Base-by-base conservation (phyloP, 2,329 filamentous ascomycete species). In the Sporothrix pseudoabietina region DNA sequence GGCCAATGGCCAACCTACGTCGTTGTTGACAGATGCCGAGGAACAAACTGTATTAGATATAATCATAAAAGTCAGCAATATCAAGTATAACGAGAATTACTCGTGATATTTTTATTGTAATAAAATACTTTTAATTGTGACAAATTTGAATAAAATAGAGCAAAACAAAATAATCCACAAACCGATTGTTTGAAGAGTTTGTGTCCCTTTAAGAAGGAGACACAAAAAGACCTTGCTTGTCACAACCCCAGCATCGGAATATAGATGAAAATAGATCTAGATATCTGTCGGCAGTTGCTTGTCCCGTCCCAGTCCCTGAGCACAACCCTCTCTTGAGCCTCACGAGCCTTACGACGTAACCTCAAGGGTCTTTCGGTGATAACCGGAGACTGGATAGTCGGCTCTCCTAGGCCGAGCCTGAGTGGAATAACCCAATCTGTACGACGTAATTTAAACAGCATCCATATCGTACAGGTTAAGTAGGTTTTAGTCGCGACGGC, bases 391-490 rank as follows among this genome's bases (percentile, higher is more conserved):
- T 55, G 26, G 0, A 9, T 10, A 55, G 12, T 2, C 35, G 16
- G n/a, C 35, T 14, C 2, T 44, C 35, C n/a, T n/a, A 12, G n/a
- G 39, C 35, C 10, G 59, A 41, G 19, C 26, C 19, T 12, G 19
- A n/a, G 35, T 44, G 8, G 59, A 41, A 49, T 49, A 9, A 12
- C 41, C 9, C 9, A 44, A 22, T 54, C 10, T 41, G 59, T 63
- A 63, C 26, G 26, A 26, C 26, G 26, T 26, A 63, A 41, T 32
- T 32, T 41, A 41, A 63, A 63, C 59, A 39, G n/a, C 9, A 35
- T n/a, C 59, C 35, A 65, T 65, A 44, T 65, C 35, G 59, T 12
- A 65, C 59, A 22, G 59, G 14, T 44, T 26, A 65, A 65, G 19
- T 44, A 19, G 35, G 19, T 14, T 44, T 41, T 44, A 44, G 59